Evolutionary conservation across 805 yeast species (phyloP).

Genomic region (Isabelozyma heimii): DNA sequence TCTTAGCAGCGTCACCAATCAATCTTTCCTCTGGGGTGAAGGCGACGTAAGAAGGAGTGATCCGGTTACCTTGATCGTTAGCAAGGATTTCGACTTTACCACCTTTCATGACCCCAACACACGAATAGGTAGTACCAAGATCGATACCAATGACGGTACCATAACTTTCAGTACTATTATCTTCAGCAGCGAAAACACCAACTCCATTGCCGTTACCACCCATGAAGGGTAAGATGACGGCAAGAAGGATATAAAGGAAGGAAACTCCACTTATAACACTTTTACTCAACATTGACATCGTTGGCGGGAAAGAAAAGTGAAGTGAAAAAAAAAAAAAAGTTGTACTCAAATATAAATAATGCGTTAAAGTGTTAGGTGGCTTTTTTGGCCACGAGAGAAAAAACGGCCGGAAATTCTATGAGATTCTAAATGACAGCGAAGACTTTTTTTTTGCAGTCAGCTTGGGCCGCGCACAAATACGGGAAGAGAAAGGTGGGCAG

Average conservation of each 20-base stretch:
- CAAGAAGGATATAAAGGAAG: conserved; percentile 29
- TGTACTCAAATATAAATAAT: not conserved
- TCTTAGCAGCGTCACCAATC: conserved; percentile 96
- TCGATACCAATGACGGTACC: conserved; percentile 69
- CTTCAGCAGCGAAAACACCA: conserved; percentile 17
- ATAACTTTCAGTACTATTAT: conserved; percentile 28
- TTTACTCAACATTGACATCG: conserved; percentile 9
- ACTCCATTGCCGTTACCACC: conserved; percentile 10
- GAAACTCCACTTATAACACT: conserved; percentile 24
- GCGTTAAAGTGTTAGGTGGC: not conserved
- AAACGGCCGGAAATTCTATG: not conserved
- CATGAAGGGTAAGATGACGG: conserved; percentile 38
- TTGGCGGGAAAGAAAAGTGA: not conserved
- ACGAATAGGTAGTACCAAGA: conserved; percentile 88
- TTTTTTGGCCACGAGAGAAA: not conserved
- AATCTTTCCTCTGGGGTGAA: conserved; percentile 91
- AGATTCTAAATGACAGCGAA: not conserved
- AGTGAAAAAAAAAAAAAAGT: not conserved
- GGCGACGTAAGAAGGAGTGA: conserved; percentile 94
- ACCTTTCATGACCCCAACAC: conserved; percentile 92
- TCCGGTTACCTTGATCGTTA: conserved; percentile 98
- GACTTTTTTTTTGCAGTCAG: not conserved
- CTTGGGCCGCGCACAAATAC: not conserved
- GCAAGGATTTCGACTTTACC: conserved; percentile 95
- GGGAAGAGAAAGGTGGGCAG: not conserved